Percentiles rank a stretch among this genome's conserved stretches.
Conservation (phyloP, 1,284 basidiomycete genomes). For the Moesziomyces parantarcticus region DNA sequence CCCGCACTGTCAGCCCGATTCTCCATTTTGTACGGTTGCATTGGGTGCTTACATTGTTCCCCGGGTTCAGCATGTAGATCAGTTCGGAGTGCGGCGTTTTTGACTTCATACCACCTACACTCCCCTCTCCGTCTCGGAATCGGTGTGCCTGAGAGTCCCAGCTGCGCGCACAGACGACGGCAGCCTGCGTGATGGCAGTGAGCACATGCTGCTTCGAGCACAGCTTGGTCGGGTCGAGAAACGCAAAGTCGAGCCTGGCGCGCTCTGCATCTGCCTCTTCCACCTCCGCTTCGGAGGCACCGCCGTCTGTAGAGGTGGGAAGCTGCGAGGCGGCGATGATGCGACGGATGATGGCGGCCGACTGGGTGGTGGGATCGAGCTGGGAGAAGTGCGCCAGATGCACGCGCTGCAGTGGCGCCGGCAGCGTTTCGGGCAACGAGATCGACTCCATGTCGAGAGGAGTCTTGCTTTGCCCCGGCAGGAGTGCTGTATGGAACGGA, state of each 20-base stretch:
- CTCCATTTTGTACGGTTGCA: not conserved
- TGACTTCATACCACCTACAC: slow-evolving; percentile 45
- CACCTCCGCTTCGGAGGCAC: slow-evolving; percentile 14
- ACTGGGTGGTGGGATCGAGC: slow-evolving; percentile 33
- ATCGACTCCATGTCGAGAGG: slow-evolving; percentile 26
- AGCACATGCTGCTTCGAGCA: slow-evolving; percentile 40
- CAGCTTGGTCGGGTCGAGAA: slow-evolving; percentile 47
- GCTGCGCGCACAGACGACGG: slow-evolving; percentile 34
- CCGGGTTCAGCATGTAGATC: slow-evolving; percentile 45
- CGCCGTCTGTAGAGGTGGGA: slow-evolving; percentile 2
- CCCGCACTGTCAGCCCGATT: too few species aligned
- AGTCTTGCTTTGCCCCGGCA: not conserved
- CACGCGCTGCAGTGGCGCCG: slow-evolving; percentile 23
- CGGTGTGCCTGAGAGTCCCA: slow-evolving; percentile 11
- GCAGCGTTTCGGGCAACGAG: slow-evolving; percentile 24
- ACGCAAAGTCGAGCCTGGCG: slow-evolving; percentile 42
- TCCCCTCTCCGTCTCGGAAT: slow-evolving; percentile 37
- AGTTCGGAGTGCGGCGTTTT: slow-evolving; percentile 51
- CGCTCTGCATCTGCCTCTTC: slow-evolving; percentile 26
- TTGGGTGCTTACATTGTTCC: slow-evolving; percentile 36
- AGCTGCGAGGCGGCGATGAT: slow-evolving; percentile 47
- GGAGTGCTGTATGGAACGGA: not conserved
- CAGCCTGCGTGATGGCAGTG: slow-evolving; percentile 39
- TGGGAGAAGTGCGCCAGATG: slow-evolving; percentile 45
- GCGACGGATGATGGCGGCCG: slow-evolving; percentile 32